Evolutionary conservation across 441 rosid species (phyloP), one percentile per base, ranked within the genome.

Genomic region (Cnidoscolus chayamansa): DNA sequence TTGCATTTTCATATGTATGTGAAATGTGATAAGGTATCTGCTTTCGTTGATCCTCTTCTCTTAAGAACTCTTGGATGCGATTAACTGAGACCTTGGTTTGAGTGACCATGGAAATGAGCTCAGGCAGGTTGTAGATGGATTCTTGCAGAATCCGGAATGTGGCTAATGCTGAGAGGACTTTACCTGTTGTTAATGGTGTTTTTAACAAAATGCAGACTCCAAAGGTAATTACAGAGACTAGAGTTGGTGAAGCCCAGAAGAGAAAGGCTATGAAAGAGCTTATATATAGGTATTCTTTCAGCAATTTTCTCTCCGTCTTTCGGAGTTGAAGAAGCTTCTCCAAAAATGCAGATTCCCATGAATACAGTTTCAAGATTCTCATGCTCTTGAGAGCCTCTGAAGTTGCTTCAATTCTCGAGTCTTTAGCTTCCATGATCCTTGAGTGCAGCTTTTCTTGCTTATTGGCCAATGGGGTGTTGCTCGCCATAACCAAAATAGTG

Each of bases 301-400:
- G 82, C 78, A 83, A 82, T 43, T 67, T 67, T 67, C 84, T 72
- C 82, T 90, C 94, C 0, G 77, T 67, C 65, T 84, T 86, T 73
- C 97, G 79, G 15, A 90, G 87, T 57, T 67, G 72, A 57, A 81
- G 80, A 64, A 90, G 81, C 79, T 80, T 85, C 73, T 83, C 72
- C 64, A 83, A 55, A 79, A 87, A 89, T 9, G 77, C 77, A 0
- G 82, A 74, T 49, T 89, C 97, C 97, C 91, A 89, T 17, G 91
- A 83, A 51, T 85, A 83, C 25, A 90, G 74, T 72, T 90, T 90
- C 53, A 90, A 78, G 75, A 89, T 83, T 74, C 90, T 86, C 89
- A 89, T 91, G 84, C 86, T 82, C 83, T 84, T 91, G 32, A 91
- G 77, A 63, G 85, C 82, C 79, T 91, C 94, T 0, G 94, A 86